These are phyloP conservation scores for Nemania sp. DNA, from an alignment of 2,329 filamentous ascomycete species.

Conservation along the genomic window DNA sequence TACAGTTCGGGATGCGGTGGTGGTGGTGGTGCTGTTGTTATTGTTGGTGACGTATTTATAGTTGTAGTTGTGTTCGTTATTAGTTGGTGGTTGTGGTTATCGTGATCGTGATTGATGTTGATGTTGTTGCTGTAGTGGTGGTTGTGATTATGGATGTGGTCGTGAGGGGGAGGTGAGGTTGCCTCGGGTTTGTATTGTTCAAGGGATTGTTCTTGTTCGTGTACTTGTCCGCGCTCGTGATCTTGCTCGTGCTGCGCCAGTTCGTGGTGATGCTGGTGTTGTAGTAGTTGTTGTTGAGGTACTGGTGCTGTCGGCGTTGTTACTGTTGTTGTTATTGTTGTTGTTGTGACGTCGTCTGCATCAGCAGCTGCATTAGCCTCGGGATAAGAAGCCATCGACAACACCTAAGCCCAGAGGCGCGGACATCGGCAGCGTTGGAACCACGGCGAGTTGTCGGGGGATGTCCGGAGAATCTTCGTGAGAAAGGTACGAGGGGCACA, in stretches of 20 bases:
- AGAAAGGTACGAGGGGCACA: conserved; percentile 38
- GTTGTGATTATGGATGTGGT: background rate
- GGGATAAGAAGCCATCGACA: conserved; percentile 47
- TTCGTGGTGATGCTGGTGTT: conserved; percentile 13
- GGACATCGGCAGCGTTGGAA: conserved; percentile 34
- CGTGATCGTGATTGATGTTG: conserved; percentile 4
- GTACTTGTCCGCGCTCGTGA: background rate
- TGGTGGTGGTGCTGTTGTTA: conserved; percentile 11
- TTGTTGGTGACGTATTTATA: conserved; percentile 10
- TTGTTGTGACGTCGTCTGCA: conserved; percentile 24
- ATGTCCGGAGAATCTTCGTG: conserved; percentile 52
- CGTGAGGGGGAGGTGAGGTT: background rate
- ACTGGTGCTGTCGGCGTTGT: conserved; percentile 13
- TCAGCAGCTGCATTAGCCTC: conserved; percentile 38
- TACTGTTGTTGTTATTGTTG: conserved; percentile 13
- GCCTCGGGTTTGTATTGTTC: background rate
- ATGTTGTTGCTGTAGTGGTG: background rate
- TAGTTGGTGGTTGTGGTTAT: conserved; percentile 1
- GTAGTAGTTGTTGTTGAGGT: background rate
- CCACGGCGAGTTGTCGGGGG: conserved; percentile 49
- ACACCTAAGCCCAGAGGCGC: conserved; percentile 15
- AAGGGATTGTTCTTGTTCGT: background rate
- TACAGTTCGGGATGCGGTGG: conserved; percentile 31
- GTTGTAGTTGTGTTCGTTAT: conserved; percentile 1
- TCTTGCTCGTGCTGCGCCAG: conserved; percentile 8